These are phyloP conservation scores for Tausonia pullulans DNA, from an alignment of 1,284 basidiomycete species.

Conservation along the genomic window DNA sequence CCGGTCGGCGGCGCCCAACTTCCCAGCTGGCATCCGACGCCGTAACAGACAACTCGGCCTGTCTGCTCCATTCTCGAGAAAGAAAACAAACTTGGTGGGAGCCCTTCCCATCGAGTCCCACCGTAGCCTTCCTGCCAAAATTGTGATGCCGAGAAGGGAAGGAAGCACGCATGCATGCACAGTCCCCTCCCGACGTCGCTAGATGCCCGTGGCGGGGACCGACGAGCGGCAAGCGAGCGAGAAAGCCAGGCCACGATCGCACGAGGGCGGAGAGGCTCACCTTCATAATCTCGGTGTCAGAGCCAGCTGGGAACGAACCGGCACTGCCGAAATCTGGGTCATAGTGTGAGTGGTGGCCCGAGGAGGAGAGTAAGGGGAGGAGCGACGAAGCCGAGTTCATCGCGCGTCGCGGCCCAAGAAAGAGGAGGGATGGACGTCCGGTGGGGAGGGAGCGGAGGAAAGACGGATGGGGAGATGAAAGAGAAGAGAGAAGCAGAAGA, in stretches of 20 bases:
- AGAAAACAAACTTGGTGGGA: too few species aligned
- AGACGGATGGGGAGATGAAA: not conserved
- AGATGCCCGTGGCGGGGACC: not conserved
- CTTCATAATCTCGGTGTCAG: conserved; percentile 3
- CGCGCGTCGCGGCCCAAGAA: not conserved
- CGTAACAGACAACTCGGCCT: too few species aligned
- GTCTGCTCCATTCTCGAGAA: too few species aligned
- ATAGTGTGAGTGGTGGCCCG: not conserved
- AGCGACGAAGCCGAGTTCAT: not conserved
- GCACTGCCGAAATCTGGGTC: not conserved
- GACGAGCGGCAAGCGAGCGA: too few species aligned
- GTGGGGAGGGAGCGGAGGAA: not conserved
- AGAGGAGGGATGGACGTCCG: not conserved
- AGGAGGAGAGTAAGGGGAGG: not conserved
- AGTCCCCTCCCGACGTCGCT: not conserved
- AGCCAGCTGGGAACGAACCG: not conserved
- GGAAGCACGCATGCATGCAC: not conserved
- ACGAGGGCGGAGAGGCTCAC: not conserved
- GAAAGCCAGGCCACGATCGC: too few species aligned
- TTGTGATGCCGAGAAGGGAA: not conserved
- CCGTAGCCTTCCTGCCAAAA: not conserved
- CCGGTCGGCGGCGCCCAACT: too few species aligned
- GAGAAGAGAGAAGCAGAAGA: not conserved
- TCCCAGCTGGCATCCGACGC: too few species aligned
- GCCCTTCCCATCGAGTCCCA: not conserved